phyloP scores from a whole-genome alignment of 2,329 filamentous ascomycete genomes.

The Thermomyces lanuginosus region DNA sequence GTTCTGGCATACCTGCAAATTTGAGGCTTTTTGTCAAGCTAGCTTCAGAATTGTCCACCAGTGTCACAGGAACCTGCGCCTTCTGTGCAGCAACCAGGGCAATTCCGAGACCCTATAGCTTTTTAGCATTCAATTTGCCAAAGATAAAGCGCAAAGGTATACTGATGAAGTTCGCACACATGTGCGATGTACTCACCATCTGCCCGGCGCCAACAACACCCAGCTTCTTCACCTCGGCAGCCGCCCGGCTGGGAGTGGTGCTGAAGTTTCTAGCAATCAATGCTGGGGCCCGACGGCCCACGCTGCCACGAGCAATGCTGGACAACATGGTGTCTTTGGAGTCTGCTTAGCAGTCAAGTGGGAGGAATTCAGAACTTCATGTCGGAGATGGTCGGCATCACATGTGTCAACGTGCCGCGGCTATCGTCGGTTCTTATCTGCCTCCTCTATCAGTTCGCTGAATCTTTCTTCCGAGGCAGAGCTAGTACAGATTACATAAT shows the following conservation, averaged over 20 bases:
- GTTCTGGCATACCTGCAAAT: slow-evolving; percentile 54
- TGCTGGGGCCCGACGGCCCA: slow-evolving; percentile 18
- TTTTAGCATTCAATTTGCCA: no score
- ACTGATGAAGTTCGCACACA: no score
- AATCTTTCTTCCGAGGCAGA: slow-evolving; percentile 1
- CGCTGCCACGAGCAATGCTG: slow-evolving; percentile 16
- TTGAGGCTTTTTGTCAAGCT: slow-evolving; percentile 77
- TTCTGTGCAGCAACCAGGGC: slow-evolving; percentile 80
- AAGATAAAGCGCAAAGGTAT: no score
- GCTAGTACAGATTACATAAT: slow-evolving; percentile 2
- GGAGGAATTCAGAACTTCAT: no score
- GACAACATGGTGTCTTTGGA: slow-evolving; percentile 25
- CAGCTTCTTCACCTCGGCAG: slow-evolving; percentile 64
- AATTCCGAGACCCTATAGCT: slow-evolving; percentile 85
- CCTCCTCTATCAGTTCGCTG: slow-evolving; percentile 8
- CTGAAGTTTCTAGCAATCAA: slow-evolving; percentile 50
- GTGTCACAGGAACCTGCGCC: slow-evolving; percentile 65
- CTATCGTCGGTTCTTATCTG: slow-evolving; percentile 21
- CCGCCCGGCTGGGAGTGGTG: slow-evolving; percentile 44
- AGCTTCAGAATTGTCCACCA: slow-evolving; percentile 71
- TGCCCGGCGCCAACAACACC: slow-evolving; percentile 91
- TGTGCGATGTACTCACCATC: slow-evolving; percentile 48
- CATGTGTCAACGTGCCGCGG: no score
- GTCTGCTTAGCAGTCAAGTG: no score
- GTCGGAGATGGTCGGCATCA: no score